phyloP scores from a whole-genome alignment of 495 filamentous ascomycete genomes.

The Cercophora samala region DNA sequence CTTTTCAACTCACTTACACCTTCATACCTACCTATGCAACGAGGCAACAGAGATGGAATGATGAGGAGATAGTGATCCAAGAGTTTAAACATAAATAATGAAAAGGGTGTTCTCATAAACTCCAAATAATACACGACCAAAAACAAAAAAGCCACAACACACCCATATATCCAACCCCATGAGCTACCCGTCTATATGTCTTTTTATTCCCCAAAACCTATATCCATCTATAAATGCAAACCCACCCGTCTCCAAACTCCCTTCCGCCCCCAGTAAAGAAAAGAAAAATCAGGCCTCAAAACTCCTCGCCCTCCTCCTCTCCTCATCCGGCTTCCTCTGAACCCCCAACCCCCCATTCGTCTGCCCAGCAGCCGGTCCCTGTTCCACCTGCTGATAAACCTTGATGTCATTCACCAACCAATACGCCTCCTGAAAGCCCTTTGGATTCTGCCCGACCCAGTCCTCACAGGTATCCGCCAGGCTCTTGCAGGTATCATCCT shows the following conservation, averaged over 20 bases:
- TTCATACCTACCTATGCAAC: no score
- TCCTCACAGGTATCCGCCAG: constrained; percentile 55
- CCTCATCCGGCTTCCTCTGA: background rate
- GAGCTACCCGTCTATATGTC: background rate
- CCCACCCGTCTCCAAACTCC: background rate
- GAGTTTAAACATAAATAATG: background rate
- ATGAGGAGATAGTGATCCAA: no score
- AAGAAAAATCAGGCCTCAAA: background rate
- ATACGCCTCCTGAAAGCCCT: constrained; percentile 59
- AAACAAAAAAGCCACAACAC: background rate
- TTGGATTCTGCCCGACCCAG: constrained; percentile 64
- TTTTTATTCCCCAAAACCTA: background rate
- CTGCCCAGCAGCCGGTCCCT: constrained; percentile 1
- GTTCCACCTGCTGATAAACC: constrained; percentile 48
- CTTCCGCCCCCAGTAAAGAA: background rate
- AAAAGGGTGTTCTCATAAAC: background rate
- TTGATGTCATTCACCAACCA: constrained; percentile 69
- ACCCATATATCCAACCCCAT: background rate
- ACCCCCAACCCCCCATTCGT: constrained; percentile 12
- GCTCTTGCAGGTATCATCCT: constrained; percentile 38
- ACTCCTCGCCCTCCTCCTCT: background rate
- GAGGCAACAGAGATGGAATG: no score
- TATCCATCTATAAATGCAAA: background rate
- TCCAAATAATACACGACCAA: background rate
- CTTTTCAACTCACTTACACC: background rate